Percentiles rank a stretch among this genome's conserved stretches.
Conservation (phyloP, 352 stramenopile genomes). For the Pythium plurisporium region DNA sequence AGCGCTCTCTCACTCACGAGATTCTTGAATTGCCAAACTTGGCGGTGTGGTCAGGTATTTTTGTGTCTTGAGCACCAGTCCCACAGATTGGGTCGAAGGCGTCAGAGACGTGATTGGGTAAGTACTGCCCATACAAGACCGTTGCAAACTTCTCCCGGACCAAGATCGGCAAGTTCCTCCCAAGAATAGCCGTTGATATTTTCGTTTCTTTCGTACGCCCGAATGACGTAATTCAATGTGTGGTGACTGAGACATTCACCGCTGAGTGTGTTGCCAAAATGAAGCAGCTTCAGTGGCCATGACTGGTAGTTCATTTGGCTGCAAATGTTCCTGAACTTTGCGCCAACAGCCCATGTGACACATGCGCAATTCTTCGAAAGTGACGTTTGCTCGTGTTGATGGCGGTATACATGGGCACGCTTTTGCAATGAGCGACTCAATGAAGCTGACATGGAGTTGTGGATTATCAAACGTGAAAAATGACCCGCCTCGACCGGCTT, state of each 20-base stretch:
- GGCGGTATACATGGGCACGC: constrained; percentile 39
- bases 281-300: constrained; percentile 53
- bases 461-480: constrained; percentile 57
- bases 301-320: constrained; percentile 31
- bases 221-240: too few relatives aligned
- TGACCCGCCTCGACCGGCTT: constrained; percentile 61
- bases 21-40: background rate
- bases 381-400: background rate
- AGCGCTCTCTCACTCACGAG: background rate
- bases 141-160: background rate
- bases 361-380: constrained; percentile 53
- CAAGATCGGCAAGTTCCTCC: background rate
- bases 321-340: constrained; percentile 43
- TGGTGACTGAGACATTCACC: too few relatives aligned
- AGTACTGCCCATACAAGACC: too few relatives aligned
- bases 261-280: constrained; percentile 51
- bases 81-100: background rate
- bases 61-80: background rate
- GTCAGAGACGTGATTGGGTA: background rate
- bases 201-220: background rate
- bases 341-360: constrained; percentile 60
- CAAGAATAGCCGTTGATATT: too few relatives aligned
- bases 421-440: constrained; percentile 31
- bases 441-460: constrained; percentile 49
- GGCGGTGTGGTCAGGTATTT: background rate